phyloP scores from a whole-genome alignment of 202 grass and related monocot species.

The Brachypodium distachyon region DNA sequence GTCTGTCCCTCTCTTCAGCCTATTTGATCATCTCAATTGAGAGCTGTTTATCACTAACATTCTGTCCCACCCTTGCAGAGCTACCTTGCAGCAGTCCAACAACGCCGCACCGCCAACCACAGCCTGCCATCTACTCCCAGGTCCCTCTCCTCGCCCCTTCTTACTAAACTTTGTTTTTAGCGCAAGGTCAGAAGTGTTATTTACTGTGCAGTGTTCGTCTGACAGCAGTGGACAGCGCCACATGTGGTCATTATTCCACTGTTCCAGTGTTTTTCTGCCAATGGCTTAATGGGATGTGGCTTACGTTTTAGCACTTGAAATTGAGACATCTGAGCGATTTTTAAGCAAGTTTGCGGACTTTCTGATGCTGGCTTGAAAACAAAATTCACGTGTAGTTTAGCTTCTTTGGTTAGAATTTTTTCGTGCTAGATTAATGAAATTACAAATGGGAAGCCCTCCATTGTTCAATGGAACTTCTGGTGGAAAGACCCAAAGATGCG shows the following conservation, averaged over 20 bases:
- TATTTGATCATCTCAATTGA: not conserved
- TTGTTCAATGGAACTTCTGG: not conserved
- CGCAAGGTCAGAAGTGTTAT: not conserved
- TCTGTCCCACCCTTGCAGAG: conserved; percentile 10
- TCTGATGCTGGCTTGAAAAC: not conserved
- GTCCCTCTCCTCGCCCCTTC: conserved; percentile 4
- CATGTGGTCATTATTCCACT: not conserved
- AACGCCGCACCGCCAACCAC: not conserved
- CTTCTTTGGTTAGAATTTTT: not conserved
- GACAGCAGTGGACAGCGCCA: not conserved
- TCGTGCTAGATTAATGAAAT: not conserved
- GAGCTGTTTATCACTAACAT: conserved; percentile 5
- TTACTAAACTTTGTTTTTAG: not conserved
- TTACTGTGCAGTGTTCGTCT: not conserved
- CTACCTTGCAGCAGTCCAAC: not conserved
- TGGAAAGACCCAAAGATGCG: not conserved
- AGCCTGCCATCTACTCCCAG: not conserved
- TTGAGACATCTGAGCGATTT: not conserved
- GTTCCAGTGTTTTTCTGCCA: not conserved
- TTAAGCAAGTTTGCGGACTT: not conserved
- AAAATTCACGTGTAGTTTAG: not conserved
- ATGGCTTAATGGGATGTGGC: not conserved
- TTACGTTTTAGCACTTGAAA: conserved; percentile 10
- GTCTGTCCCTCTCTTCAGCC: not conserved
- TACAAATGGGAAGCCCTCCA: not conserved